Percentiles rank a stretch among this genome's conserved stretches.
phyloP scores from a whole-genome alignment of 2,329 filamentous ascomycete genomes.

The Pseudogymnoascus sp. region DNA sequence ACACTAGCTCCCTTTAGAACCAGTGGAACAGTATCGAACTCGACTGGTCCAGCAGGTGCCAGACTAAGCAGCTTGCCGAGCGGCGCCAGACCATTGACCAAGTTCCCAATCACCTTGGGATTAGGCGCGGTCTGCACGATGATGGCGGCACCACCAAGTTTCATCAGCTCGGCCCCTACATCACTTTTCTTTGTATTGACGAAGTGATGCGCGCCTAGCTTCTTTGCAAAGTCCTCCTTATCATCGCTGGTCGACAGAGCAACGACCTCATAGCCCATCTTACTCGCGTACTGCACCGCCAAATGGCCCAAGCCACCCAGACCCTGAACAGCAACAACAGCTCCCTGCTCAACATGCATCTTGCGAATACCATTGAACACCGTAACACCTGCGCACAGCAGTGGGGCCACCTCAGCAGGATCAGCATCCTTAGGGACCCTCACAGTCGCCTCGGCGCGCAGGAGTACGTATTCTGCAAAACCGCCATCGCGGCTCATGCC shows the following conservation, averaged over 20 bases:
- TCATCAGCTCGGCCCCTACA: constrained; percentile 39
- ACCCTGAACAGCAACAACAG: constrained; percentile 54
- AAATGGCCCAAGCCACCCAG: constrained; percentile 70
- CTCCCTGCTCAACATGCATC: constrained; percentile 43
- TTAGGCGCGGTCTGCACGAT: constrained; percentile 58
- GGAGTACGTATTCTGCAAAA: constrained; percentile 54
- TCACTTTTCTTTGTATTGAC: constrained; percentile 49
- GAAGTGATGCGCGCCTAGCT: constrained; percentile 53
- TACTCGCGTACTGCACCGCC: constrained; percentile 65
- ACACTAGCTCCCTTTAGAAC: constrained; percentile 49
- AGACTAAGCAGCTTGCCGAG: constrained; percentile 54
- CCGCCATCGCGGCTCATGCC: constrained; percentile 60
- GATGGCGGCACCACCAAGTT: constrained; percentile 52
- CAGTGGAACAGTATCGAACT: constrained; percentile 36
- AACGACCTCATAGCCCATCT: constrained; percentile 67
- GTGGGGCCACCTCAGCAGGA: constrained; percentile 46
- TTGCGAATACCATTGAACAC: constrained; percentile 53
- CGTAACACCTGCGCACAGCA: constrained; percentile 59
- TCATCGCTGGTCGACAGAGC: constrained; percentile 57
- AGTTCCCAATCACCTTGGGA: constrained; percentile 42
- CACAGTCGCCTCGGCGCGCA: constrained; percentile 53
- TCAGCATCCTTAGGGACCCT: constrained; percentile 45
- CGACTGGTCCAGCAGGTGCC: constrained; percentile 40
- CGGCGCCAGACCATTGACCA: constrained; percentile 46
- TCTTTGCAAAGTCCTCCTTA: constrained; percentile 59